Evolutionary conservation across 139 green algal genomes (phyloP).

Genomic region (Astrephomene gubernaculifera): DNA sequence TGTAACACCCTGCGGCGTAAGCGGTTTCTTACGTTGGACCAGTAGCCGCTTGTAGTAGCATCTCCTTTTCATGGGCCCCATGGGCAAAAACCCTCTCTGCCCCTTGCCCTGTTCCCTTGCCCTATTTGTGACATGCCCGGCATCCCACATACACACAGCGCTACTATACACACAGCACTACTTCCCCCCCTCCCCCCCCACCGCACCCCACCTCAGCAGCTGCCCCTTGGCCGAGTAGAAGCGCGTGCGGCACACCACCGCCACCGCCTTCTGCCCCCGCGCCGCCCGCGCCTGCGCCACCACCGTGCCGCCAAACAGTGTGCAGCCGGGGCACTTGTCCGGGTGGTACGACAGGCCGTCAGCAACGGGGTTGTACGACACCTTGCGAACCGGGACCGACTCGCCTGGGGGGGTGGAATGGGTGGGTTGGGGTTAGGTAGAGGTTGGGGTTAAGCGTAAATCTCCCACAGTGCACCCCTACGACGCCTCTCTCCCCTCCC

Average conservation of each 20-base stretch:
- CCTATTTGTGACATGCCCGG: background rate
- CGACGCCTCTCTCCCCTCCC: background rate
- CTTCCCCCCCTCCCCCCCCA: background rate
- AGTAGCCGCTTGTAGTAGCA: too few species aligned
- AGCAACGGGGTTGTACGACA: conserved; percentile 65
- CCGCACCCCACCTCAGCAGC: conserved; percentile 62
- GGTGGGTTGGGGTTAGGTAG: background rate
- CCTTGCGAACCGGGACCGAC: conserved; percentile 78
- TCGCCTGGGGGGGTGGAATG: conserved; percentile 51
- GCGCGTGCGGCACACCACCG: conserved; percentile 71
- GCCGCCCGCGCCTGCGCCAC: conserved; percentile 71
- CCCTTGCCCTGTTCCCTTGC: background rate
- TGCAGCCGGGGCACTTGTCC: conserved; percentile 68
- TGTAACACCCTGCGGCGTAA: too few species aligned
- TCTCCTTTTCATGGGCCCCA: too few species aligned
- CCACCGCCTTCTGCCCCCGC: conserved; percentile 49
- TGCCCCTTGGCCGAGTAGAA: conserved; percentile 82
- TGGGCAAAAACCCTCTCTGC: too few species aligned
- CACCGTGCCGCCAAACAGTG: conserved; percentile 74
- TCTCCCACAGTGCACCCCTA: background rate
- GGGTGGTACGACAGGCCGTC: conserved; percentile 70
- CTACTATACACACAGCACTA: background rate
- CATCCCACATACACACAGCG: background rate
- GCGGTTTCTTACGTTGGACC: too few species aligned
- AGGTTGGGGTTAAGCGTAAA: background rate